Conservation (phyloP, 257 asterid species). For the Nicotiana noctiflora region DNA sequence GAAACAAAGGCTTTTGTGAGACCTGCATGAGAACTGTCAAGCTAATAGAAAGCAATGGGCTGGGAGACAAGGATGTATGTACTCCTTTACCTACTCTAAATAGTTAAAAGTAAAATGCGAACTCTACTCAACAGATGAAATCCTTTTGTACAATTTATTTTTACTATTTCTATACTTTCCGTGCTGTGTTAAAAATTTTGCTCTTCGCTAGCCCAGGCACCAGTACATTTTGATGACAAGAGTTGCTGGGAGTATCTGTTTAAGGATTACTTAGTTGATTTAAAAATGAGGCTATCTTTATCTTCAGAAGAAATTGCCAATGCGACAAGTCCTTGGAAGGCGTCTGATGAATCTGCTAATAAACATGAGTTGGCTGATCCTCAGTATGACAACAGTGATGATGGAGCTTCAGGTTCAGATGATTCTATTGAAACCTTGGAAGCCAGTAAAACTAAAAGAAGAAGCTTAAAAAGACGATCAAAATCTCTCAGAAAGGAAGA, state of each 20-base stretch:
- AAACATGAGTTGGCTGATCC: slow-evolving; percentile 44
- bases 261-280: slow-evolving; percentile 73
- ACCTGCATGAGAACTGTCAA: slow-evolving; percentile 68
- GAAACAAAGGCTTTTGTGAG: slow-evolving; percentile 95
- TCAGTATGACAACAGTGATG: slow-evolving; percentile 39
- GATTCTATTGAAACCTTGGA: slow-evolving; percentile 46
- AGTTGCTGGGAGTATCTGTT: slow-evolving; percentile 93
- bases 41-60: slow-evolving; percentile 61
- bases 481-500: slow-evolving; percentile 39
- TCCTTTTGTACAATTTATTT: too few relatives aligned
- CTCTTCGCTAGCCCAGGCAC: slow-evolving; percentile 38
- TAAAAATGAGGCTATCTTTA: slow-evolving; percentile 65
- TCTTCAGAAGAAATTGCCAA: slow-evolving; percentile 60
- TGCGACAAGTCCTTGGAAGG: slow-evolving; percentile 84
- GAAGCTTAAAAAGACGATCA: slow-evolving; percentile 48
- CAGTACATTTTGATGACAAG: slow-evolving; percentile 72
- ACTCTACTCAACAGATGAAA: too few relatives aligned
- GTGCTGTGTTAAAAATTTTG: background rate
- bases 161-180: too few relatives aligned
- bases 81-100: slow-evolving; percentile 4
- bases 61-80: slow-evolving; percentile 51
- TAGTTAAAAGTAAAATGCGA: too few relatives aligned
- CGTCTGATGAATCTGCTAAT: slow-evolving; percentile 42
- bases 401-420: slow-evolving; percentile 59
- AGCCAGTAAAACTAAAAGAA: slow-evolving; percentile 56